Evolutionary conservation across 768 basidiomycete genomes (phyloP), one percentile per base, ranked within the genome.

Genomic region (Tephrocybe rancida): DNA sequence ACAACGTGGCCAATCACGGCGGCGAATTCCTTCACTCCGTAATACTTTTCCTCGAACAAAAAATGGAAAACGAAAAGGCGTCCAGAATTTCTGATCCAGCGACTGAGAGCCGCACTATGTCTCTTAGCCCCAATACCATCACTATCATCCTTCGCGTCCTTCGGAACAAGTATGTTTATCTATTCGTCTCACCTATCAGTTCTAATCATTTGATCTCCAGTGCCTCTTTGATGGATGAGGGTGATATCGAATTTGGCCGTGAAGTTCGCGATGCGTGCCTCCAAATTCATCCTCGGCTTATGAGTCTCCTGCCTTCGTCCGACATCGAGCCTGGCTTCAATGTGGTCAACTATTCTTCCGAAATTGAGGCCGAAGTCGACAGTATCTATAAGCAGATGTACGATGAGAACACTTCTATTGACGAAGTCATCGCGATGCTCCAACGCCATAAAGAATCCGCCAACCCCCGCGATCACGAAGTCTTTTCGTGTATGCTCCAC

Each of bases 401-500:
- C 70, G 91, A 94, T 67, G 92, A 94, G 67, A 86, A 93, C 62
- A 90, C 93, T 50, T 83, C 92, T 51, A 93, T 98, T 63, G 96
- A 98, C 68, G 92, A 96, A 57, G 94, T 98, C 58, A 90, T 98
- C 56, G 73, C 82, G 24, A 86, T 94, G 73, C 85, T 99, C 24
- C 89, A 92, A 70, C 83, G 86, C 50, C 84, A 87, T 75, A 94
- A 95, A 66, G 83, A 81, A 45, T 95, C 95, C 26, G 79, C 83
- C 27, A 91, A 88, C 61, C 73, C 87, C 41, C 85, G 87, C 51
- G 95, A 98, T 61, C 93, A 96, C 67, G 94, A 98, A 72, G 85
- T 97, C 57, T 98, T 98, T 67, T 97, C 95, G n/a, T 98, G 95
- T 83, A 97, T 97, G 87, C 87, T 99, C 46, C 95, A 98, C 75